Evolutionary conservation across 306 rosid species (phyloP).

Genomic region (Fragaria iinumae): DNA sequence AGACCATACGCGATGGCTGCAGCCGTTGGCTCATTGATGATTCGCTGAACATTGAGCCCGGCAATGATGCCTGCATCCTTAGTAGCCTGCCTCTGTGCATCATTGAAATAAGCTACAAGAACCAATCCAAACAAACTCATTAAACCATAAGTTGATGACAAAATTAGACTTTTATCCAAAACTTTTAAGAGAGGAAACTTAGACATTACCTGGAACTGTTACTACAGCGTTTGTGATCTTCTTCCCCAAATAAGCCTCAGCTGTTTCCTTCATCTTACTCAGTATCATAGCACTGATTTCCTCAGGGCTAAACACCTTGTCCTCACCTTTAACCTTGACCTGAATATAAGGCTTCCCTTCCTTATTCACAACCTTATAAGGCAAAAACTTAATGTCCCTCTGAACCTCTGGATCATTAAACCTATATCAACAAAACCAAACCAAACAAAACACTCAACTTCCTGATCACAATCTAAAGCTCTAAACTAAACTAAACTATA

Average conservation of each 20-base stretch:
- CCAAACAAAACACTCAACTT: neutral
- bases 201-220: slow-evolving; percentile 50
- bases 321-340: slow-evolving; percentile 54
- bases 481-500: neutral
- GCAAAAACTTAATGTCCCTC: slow-evolving; percentile 48
- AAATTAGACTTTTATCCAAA: neutral
- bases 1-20: slow-evolving; percentile 56
- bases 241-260: slow-evolving; percentile 53
- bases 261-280: slow-evolving; percentile 54
- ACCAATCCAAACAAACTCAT: slow-evolving; percentile 9
- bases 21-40: slow-evolving; percentile 54
- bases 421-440: slow-evolving; percentile 24
- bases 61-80: slow-evolving; percentile 53
- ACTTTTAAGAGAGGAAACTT: neutral
- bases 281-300: slow-evolving; percentile 57
- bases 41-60: slow-evolving; percentile 46
- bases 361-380: slow-evolving; percentile 50
- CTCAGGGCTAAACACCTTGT: slow-evolving; percentile 56
- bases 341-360: slow-evolving; percentile 55
- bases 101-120: slow-evolving; percentile 53
- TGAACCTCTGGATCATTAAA: slow-evolving; percentile 54
- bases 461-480: neutral
- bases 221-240: slow-evolving; percentile 47
- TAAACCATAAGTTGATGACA: neutral
- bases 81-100: slow-evolving; percentile 56